Conservation (phyloP, 2,329 filamentous ascomycete species). For the Colletotrichum sp. region DNA sequence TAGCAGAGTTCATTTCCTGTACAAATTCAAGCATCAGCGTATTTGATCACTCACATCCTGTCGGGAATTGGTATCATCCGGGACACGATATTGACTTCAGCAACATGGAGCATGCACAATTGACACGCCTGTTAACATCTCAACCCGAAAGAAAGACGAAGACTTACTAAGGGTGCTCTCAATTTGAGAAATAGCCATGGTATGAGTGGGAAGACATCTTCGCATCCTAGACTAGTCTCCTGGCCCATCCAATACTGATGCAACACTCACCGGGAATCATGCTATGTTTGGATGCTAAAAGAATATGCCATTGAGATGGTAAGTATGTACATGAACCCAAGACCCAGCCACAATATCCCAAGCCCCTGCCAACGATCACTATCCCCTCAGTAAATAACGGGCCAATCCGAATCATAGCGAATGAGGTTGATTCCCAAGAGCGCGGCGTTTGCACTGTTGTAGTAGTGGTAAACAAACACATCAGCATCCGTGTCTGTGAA, state of each 20-base stretch:
- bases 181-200: not conserved
- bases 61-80: rapidly evolving
- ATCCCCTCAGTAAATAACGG: slow-evolving; percentile 29
- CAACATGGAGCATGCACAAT: not conserved
- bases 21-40: not conserved
- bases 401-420: slow-evolving; percentile 32
- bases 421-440: slow-evolving; percentile 35
- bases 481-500: slow-evolving; percentile 34
- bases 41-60: not conserved
- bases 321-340: not conserved
- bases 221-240: not conserved
- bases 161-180: not conserved
- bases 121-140: not conserved
- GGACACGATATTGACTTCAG: rapidly evolving
- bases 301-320: not conserved
- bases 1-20: not conserved
- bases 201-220: not conserved
- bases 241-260: not conserved
- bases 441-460: slow-evolving; percentile 26
- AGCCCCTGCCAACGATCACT: not conserved
- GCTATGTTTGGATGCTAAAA: not conserved
- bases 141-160: not conserved
- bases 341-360: not conserved
- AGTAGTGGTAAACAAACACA: slow-evolving; percentile 36
- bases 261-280: not conserved